Conservation (phyloP, 768 basidiomycete genomes). For the Cystobasidiopsis lactophilus region DNA sequence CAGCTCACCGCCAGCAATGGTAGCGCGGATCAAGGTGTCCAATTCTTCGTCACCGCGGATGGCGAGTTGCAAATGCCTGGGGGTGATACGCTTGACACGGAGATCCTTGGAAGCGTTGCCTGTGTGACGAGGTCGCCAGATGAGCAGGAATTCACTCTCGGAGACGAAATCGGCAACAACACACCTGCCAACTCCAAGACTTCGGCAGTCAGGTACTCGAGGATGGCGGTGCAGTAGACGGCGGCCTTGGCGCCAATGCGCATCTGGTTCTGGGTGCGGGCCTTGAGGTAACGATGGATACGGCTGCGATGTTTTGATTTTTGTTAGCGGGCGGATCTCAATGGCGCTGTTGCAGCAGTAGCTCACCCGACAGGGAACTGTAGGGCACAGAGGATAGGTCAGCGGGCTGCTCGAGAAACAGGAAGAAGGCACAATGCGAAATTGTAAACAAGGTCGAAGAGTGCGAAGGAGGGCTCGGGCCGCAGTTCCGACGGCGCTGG, state of each 20-base stretch:
- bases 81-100: conserved; percentile 90
- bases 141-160: too few relatives aligned
- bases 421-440: too few relatives aligned
- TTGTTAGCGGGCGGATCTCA: too few relatives aligned
- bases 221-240: conserved; percentile 84
- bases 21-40: conserved; percentile 80
- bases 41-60: conserved; percentile 95
- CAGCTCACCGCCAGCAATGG: conserved; percentile 45
- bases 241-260: conserved; percentile 95
- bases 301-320: too few relatives aligned
- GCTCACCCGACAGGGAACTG: conserved; percentile 95
- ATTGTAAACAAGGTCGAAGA: neutral
- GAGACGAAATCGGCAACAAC: conserved; percentile 20
- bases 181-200: conserved; percentile 83
- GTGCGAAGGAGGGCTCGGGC: too few relatives aligned
- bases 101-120: conserved; percentile 95
- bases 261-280: conserved; percentile 75
- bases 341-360: too few relatives aligned
- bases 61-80: conserved; percentile 81
- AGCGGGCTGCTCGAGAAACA: too few relatives aligned
- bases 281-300: conserved; percentile 89
- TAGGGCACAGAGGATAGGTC: neutral
- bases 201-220: conserved; percentile 90
- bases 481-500: too few relatives aligned
- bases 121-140: conserved; percentile 21